A percentile compares a stretch with the other conserved stretches of the same genome.
phyloP scores from a whole-genome alignment of 1,139 yeast genomes.

The Schwanniomyces etchellsii region DNA sequence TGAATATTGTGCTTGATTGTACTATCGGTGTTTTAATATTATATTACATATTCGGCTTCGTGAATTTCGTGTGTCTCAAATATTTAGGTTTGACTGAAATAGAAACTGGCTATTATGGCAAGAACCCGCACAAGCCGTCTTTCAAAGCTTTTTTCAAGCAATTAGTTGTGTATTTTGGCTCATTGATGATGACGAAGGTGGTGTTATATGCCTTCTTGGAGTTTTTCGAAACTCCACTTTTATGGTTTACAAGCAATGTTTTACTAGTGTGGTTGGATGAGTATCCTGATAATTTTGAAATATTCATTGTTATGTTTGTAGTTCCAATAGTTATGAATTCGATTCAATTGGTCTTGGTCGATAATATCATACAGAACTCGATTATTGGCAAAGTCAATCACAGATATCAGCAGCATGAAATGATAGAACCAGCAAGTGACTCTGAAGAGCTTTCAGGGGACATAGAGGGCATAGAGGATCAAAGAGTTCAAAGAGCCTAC shows the following conservation, averaged over 20 bases:
- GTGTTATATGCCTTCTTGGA: conserved; percentile 37
- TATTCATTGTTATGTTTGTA: conserved; percentile 79
- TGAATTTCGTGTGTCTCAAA: conserved; percentile 37
- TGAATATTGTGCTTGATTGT: conserved; percentile 83
- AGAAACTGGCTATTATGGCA: conserved; percentile 80
- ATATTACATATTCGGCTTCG: conserved; percentile 44
- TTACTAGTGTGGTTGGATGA: conserved; percentile 71
- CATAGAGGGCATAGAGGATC: too few relatives aligned
- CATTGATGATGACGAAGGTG: conserved; percentile 62
- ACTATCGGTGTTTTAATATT: conserved; percentile 91
- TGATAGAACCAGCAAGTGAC: too few relatives aligned
- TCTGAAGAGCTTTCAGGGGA: too few relatives aligned
- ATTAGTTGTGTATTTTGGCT: conserved; percentile 56
- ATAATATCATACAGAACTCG: conserved; percentile 70
- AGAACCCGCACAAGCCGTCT: conserved; percentile 52
- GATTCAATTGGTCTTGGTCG: conserved; percentile 80
- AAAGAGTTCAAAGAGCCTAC: too few relatives aligned
- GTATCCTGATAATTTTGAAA: conserved; percentile 72
- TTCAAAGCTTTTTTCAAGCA: conserved; percentile 68
- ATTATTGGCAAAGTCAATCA: conserved; percentile 17
- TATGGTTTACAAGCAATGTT: conserved; percentile 43
- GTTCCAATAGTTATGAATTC: conserved; percentile 79
- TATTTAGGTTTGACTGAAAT: conserved; percentile 43
- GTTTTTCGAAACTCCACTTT: conserved; percentile 32
- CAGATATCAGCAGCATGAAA: too few relatives aligned